Base-by-base conservation (phyloP, 2,329 filamentous ascomycete species). In the Boeremia lycopersici region DNA sequence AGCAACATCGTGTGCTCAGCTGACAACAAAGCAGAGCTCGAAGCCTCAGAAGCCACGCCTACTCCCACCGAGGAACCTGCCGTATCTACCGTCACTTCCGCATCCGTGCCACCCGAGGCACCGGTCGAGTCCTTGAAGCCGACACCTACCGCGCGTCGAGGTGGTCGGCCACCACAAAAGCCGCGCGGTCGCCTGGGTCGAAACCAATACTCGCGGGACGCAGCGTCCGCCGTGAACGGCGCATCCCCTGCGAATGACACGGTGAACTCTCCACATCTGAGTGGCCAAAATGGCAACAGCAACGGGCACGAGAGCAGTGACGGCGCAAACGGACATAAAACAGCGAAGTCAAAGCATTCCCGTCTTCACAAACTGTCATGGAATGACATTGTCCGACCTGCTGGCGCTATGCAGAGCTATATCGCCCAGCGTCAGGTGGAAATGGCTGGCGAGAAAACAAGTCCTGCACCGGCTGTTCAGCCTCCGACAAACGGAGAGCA, bases 361-460 rank as follows among this genome's bases (percentile, higher is more conserved):
- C 79, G 84, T 59, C 75, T 82, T 11, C 79, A 84, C 48, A 79
- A 81, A 64, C 85, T 92, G 53, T 93, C 87, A 26, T 90, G 96
- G 87, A 88, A 88, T 56, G 92, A 96, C 70, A 92, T 96, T 86
- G 91, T 90, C 76, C 86, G 90, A 61, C 88, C 91, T 9, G 91
- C 93, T 6, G 85, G 89, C 4, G 89, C 85, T 17, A 96, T 97
- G 70, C 82, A 96, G 55, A 91, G 95, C 64, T 97, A 93, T 69
- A 96, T 97, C 60, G 88, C 89, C 4, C 86, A 91, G 62, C 93
- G 91, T 53, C 92, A 97, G 73, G 82, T 96, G 6, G 93, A 97
- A 68, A 84, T 96, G 76, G 91, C 90, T 1, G 86, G 84, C 28
- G 88, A 74, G 76, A 71, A 77, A 57, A 57, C 57, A 11, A 56